Evolutionary conservation across 2,329 filamentous ascomycete genomes (phyloP), one percentile per base, ranked within the genome.

Genomic region (Elsinoe ampelina): DNA sequence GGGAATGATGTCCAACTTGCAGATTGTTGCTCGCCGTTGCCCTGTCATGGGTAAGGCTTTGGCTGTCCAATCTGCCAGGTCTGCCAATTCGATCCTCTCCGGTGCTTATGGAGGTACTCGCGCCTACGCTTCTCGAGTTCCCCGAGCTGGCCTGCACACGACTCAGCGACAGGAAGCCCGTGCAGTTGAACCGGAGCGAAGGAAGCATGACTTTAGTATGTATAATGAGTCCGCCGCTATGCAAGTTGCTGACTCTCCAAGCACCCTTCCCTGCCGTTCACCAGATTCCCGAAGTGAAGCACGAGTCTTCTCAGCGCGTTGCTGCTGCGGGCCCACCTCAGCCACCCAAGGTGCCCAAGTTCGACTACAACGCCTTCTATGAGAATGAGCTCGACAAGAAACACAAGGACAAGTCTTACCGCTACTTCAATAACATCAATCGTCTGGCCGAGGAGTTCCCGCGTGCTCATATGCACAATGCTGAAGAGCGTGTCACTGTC

Each of bases 341-440:
- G 41, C 77, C 78, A 34, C 76, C 76, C 11, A 68, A 72, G 35
- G 66, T 72, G 20, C 68, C 71, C 58, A 88, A 84, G 67, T 98
- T 96, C 73, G 81, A 97, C 72, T 98, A 98, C 68, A 84, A 95
- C 66, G 81, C 72, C 47, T 98, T 96, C 73, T 98, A 97, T 75
- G 76, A 85, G 62, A 77, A 77, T 60, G 92, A 98, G 72, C 75
- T 98, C 64, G 89, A 96, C 66, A 97, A 96, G 82, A 98, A 98
- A 78, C 93, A 95, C 80, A 91, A 95, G 80, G 93, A 98, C 80
- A 97, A 96, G 77, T 96, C 91, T 54, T 98, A 98, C 77, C 89
- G 93, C 68, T 97, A 97, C 78, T 98, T 98, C 79, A 98, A 98
- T 80, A 98, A 98, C 78, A 98, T 98, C 83, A 98, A 98, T 70